phyloP scores from a whole-genome alignment of 2,329 filamentous ascomycete species.

The Mycosphaerella sp. region DNA sequence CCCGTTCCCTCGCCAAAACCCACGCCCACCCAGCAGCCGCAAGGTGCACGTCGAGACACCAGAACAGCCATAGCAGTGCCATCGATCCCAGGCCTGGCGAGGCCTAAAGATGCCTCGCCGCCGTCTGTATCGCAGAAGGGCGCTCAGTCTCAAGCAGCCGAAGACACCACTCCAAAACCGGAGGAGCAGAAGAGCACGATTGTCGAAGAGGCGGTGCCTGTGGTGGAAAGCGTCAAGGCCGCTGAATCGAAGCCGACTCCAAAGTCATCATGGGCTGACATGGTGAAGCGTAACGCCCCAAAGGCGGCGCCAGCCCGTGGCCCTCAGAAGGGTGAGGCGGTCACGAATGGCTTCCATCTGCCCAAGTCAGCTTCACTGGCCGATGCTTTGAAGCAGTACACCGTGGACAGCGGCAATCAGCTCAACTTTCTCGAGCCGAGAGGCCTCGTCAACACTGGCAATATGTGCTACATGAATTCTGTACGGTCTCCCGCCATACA shows the following conservation, averaged over 20 bases:
- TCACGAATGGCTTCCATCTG: slow-evolving; percentile 36
- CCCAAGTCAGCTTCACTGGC: slow-evolving; percentile 52
- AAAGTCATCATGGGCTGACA: slow-evolving; percentile 64
- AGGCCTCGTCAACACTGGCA: slow-evolving; percentile 91
- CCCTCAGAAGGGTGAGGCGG: slow-evolving; percentile 23
- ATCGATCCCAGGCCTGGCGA: slow-evolving; percentile 45
- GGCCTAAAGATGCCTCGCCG: slow-evolving; percentile 37
- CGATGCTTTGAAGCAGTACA: slow-evolving; percentile 70
- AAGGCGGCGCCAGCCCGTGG: slow-evolving; percentile 31
- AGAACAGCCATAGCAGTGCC: slow-evolving; percentile 47
- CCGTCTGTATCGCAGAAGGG: slow-evolving; percentile 35
- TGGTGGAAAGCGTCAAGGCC: slow-evolving; percentile 35
- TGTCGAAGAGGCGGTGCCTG: slow-evolving; percentile 23
- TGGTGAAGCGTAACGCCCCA: slow-evolving; percentile 51
- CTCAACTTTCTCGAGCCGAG: slow-evolving; percentile 83
- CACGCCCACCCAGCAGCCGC: slow-evolving; percentile 24
- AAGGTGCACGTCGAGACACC: slow-evolving; percentile 37
- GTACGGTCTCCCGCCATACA: slow-evolving; percentile 53
- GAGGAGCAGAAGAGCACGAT: slow-evolving; percentile 10
- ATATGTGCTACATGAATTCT: slow-evolving; percentile 99
- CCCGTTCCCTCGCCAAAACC: slow-evolving; percentile 30
- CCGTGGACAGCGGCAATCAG: slow-evolving; percentile 58
- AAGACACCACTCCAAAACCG: slow-evolving; percentile 13
- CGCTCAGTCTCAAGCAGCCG: slow-evolving; percentile 10
- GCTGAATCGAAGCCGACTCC: slow-evolving; percentile 38